phyloP scores from a whole-genome alignment of 2,329 filamentous ascomycete species.

The Chrysoporthe cubensis region DNA sequence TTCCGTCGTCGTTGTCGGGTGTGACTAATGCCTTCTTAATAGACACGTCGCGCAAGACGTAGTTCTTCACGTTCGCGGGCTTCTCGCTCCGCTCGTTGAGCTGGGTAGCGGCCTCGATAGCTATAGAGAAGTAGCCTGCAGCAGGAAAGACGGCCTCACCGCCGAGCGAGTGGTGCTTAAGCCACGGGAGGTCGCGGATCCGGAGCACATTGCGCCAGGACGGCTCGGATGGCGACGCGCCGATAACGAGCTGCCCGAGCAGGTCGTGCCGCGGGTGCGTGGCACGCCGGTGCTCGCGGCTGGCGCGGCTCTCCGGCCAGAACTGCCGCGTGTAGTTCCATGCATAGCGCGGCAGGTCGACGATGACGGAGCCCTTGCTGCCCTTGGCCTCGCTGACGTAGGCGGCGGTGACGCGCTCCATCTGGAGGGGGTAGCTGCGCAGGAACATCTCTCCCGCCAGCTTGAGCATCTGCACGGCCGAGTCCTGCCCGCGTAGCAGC shows the following conservation, averaged over 20 bases:
- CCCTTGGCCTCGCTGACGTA: background rate
- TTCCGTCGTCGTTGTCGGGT: background rate
- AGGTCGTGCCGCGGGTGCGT: constrained; percentile 33
- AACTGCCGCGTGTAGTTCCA: constrained; percentile 23
- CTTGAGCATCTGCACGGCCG: constrained; percentile 1
- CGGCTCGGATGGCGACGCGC: constrained; percentile 26
- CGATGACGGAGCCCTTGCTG: constrained; percentile 33
- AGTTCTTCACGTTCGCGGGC: background rate
- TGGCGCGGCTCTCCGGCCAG: constrained; percentile 38
- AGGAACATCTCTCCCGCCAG: constrained; percentile 20
- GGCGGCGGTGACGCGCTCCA: background rate
- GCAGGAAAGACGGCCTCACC: constrained; percentile 37
- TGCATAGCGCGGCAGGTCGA: constrained; percentile 28
- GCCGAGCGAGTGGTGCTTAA: constrained; percentile 35
- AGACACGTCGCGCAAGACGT: background rate
- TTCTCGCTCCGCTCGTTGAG: constrained; percentile 35
- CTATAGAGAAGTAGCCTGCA: constrained; percentile 30
- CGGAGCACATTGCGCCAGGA: constrained; percentile 25
- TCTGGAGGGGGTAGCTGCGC: constrained; percentile 11
- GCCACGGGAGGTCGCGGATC: constrained; percentile 39
- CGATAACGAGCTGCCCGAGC: constrained; percentile 24
- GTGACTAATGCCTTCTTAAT: constrained; percentile 1
- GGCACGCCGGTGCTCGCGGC: constrained; percentile 37
- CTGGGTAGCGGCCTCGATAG: constrained; percentile 31
- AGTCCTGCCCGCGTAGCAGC: constrained; percentile 16